Base-by-base conservation (phyloP, 1,284 basidiomycete species). In the Leccinum pachyderme region DNA sequence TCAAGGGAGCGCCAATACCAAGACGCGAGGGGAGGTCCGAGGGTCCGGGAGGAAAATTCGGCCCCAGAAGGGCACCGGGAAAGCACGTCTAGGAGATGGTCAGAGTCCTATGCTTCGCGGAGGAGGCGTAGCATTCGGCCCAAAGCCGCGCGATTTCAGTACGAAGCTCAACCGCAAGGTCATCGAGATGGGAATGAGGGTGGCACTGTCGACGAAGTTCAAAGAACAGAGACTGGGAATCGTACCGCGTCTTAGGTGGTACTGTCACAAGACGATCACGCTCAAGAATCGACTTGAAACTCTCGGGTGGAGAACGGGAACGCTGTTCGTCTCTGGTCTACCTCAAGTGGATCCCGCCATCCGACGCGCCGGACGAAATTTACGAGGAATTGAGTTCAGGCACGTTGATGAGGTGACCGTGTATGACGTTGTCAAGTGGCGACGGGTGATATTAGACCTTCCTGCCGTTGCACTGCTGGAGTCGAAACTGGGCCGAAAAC, bases 151-250 rank as follows among this genome's bases (percentile, higher is more conserved):
- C 53, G 91, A 97, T 72, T 95, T 95, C 71, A 86, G 91, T 61
- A 95, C 93, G 46, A 87, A 91, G 59, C 81, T 98, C 13, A 91
- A 92, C 8, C 83, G 93, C 57, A 95, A 96, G 73, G 90, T 97
- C 54, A 83, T 94, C 39, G 81, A 93, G 66, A 89, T 98, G 80
- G 95, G 95, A n/a, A 86, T 98, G 81, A 84, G 91, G 27, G 87
- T 93, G 44, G 93, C 93, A 1, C 74, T 98, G 49, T 93, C 91
- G 58, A 81, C 85, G 35, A 91, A 93, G 70, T 77, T 95, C 64
- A 81, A 81, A 63, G 89, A 93, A 59, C 81, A 83, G 31, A 74
- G 81, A 31, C 75, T 98, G 13, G 86, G 89, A 49, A 80, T 97
- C 39, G 89, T 96, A 61, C 75, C 82, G 35, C 82, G 77, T 52